phyloP scores from a whole-genome alignment of 345 rosid genomes.

The Boechera retrofracta region DNA sequence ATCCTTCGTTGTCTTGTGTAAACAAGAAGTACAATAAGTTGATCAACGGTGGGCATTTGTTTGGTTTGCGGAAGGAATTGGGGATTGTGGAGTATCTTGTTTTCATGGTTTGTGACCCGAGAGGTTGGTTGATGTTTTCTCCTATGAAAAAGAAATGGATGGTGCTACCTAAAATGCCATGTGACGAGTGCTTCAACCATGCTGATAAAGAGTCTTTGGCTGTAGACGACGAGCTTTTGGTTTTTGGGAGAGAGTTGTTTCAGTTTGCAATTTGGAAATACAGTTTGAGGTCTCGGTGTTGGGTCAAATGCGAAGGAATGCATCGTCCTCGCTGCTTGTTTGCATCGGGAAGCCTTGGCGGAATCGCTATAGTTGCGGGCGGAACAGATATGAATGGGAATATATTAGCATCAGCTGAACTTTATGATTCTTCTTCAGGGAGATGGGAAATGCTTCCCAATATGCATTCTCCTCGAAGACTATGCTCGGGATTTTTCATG shows the following conservation, averaged over 20 bases:
- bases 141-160: conserved; percentile 67
- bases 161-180: conserved; percentile 78
- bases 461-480: conserved; percentile 72
- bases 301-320: conserved; percentile 80
- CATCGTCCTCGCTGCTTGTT: conserved; percentile 77
- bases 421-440: conserved; percentile 68
- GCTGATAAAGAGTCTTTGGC: conserved; percentile 88
- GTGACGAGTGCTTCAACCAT: conserved; percentile 80
- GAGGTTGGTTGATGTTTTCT: conserved; percentile 82
- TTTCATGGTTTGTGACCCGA: conserved; percentile 75
- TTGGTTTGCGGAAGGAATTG: conserved; percentile 61
- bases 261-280: conserved; percentile 84
- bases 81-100: conserved; percentile 68
- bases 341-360: conserved; percentile 72
- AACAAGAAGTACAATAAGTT: conserved; percentile 64
- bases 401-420: conserved; percentile 66
- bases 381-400: conserved; percentile 71
- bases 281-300: conserved; percentile 55
- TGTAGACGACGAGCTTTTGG: conserved; percentile 73
- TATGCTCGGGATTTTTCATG: conserved; percentile 87
- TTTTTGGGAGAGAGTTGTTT: conserved; percentile 72
- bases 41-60: conserved; percentile 57
- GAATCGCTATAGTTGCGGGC: conserved; percentile 74
- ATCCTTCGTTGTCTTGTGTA: conserved; percentile 59
- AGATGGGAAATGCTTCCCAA: conserved; percentile 72